Evolutionary conservation across 176 grass and related monocot species (phyloP).

Genomic region (Tuctoria greenei): DNA sequence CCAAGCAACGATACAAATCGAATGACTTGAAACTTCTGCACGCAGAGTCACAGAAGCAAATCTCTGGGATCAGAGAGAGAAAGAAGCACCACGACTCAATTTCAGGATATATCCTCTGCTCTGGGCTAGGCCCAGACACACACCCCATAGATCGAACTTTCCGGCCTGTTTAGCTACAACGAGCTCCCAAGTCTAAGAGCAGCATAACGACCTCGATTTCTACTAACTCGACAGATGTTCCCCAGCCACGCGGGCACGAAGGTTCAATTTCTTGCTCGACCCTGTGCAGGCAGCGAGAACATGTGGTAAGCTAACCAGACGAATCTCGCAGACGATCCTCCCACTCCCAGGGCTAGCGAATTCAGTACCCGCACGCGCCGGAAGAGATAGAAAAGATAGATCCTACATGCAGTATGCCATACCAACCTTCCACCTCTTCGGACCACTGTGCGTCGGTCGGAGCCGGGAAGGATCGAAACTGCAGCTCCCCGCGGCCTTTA

Average conservation of each 20-base stretch:
- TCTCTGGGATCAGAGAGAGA: not conserved
- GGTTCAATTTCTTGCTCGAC: too few species aligned
- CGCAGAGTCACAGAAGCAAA: not conserved
- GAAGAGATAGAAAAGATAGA: not conserved
- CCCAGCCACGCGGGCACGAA: not conserved
- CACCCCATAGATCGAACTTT: not conserved
- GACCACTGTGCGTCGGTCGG: not conserved
- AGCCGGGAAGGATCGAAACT: slow-evolving; percentile 34
- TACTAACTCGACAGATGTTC: too few species aligned
- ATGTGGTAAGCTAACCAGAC: not conserved
- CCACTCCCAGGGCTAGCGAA: not conserved
- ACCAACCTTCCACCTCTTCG: slow-evolving; percentile 25
- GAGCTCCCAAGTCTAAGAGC: not conserved
- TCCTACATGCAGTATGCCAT: not conserved
- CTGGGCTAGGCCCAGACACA: not conserved
- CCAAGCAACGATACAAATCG: not conserved
- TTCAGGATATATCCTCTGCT: not conserved
- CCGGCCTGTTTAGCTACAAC: not conserved
- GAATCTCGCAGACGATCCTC: not conserved
- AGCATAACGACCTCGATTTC: not conserved
- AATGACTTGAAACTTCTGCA: not conserved
- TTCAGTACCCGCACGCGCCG: not conserved
- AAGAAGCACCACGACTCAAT: not conserved
- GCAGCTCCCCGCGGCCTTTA: not conserved
- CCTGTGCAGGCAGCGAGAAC: not conserved